A percentile compares a stretch with the other conserved stretches of the same genome.
Evolutionary conservation across 345 rosid species (phyloP).

Genomic region (Hypericum androsaemum): DNA sequence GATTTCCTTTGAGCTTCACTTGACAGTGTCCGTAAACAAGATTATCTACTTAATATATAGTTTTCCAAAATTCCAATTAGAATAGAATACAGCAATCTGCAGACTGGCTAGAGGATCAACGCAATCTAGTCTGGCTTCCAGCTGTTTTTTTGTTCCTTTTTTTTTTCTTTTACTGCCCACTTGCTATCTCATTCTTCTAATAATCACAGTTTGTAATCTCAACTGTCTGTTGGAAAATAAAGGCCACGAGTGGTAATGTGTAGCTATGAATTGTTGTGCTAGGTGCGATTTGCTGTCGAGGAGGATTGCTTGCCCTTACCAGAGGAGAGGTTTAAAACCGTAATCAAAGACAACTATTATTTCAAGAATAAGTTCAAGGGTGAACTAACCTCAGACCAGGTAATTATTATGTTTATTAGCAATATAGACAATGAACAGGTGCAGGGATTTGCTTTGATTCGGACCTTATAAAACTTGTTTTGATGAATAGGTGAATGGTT

Average conservation of each 20-base stretch:
- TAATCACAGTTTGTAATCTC: too few species aligned
- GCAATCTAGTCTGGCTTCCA: too few species aligned
- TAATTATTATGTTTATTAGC: background rate
- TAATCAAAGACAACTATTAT: slow-evolving; percentile 23
- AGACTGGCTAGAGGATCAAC: too few species aligned
- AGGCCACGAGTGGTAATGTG: too few species aligned
- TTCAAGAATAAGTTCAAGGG: slow-evolving; percentile 17
- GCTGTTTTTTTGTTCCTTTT: background rate
- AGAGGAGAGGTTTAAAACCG: slow-evolving; percentile 18
- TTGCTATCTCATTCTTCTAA: background rate
- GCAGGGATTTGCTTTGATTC: background rate
- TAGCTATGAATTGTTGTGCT: background rate
- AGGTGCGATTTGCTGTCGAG: slow-evolving; percentile 21
- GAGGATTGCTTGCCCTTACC: slow-evolving; percentile 20
- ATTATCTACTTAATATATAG: too few species aligned
- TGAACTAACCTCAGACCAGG: slow-evolving; percentile 21
- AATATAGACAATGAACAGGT: background rate
- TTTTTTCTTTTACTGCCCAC: background rate
- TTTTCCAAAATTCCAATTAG: too few species aligned
- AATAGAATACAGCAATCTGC: too few species aligned
- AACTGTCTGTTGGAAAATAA: too few species aligned
- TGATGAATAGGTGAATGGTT: background rate
- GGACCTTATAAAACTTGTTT: background rate
- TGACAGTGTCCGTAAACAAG: too few species aligned
- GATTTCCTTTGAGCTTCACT: too few species aligned